Evolutionary conservation across 768 basidiomycete species (phyloP).

Genomic region (Krasilnikovozyma curviuscula): DNA sequence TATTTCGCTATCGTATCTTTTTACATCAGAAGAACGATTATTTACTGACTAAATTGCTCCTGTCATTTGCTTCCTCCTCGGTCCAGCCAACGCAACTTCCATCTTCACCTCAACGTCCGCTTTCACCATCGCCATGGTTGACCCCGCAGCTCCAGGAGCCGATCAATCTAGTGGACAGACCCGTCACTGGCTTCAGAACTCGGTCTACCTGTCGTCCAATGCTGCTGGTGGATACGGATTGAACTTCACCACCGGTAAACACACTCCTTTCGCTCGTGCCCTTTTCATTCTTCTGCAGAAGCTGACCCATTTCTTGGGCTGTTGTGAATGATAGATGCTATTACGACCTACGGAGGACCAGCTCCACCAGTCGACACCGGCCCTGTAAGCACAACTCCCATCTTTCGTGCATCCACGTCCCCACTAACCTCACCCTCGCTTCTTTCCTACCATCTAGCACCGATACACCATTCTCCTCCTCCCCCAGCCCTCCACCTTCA

Average conservation of each 20-base stretch:
- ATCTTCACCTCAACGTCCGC: constrained; percentile 29
- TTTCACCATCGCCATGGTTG: constrained; percentile 56
- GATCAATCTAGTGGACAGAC: constrained; percentile 42
- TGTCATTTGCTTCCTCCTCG: too few species aligned
- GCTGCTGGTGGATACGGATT: constrained; percentile 16
- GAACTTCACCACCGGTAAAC: constrained; percentile 19
- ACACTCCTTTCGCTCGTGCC: too few species aligned
- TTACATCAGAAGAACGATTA: too few species aligned
- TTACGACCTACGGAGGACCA: constrained; percentile 18
- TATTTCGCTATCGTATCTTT: too few species aligned
- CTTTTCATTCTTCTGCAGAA: too few species aligned
- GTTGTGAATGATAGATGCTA: too few species aligned
- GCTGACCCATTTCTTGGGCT: too few species aligned
- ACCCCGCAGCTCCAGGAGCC: constrained; percentile 48
- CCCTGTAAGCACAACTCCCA: too few species aligned
- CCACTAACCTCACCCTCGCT: neutral
- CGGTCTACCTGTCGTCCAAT: constrained; percentile 28
- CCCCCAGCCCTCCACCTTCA: constrained; percentile 43
- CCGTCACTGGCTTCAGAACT: constrained; percentile 65
- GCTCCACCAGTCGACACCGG: too few species aligned
- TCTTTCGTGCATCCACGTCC: neutral
- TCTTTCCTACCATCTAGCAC: neutral
- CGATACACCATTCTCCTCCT: constrained; percentile 54
- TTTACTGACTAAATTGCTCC: too few species aligned
- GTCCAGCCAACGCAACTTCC: constrained; percentile 34